phyloP scores from a whole-genome alignment of 129 eudicot species.

The Arctium lappa region DNA sequence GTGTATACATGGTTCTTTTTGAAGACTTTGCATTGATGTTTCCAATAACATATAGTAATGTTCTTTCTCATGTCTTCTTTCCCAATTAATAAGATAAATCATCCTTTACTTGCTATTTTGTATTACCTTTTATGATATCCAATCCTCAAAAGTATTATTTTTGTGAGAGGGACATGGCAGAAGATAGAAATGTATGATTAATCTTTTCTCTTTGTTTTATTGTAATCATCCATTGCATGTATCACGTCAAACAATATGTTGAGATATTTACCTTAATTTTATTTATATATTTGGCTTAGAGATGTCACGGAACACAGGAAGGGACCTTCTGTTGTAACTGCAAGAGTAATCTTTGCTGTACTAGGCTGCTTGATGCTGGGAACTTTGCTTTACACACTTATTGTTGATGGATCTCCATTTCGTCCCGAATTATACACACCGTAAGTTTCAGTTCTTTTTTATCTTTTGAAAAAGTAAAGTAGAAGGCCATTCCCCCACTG shows the following conservation, averaged over 20 bases:
- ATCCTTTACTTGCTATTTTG: not conserved
- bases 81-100: not conserved
- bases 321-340: conserved; percentile 41
- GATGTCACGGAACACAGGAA: conserved; percentile 36
- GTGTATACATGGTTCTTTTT: not conserved
- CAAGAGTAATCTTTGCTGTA: conserved; percentile 44
- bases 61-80: not conserved
- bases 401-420: conserved; percentile 57
- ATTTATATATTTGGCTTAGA: conserved; percentile 30
- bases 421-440: conserved; percentile 54
- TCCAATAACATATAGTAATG: not conserved
- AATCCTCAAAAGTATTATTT: not conserved
- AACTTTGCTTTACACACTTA: conserved; percentile 50
- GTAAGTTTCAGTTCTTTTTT: conserved; percentile 35
- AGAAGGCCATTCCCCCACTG: not conserved
- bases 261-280: not conserved
- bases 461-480: not conserved
- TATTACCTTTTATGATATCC: not conserved
- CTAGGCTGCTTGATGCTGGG: conserved; percentile 78
- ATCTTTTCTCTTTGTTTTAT: not conserved
- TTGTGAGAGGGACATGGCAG: not conserved
- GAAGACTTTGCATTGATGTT: not conserved
- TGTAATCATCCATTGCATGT: not conserved
- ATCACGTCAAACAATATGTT: not conserved
- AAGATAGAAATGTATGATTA: not conserved